Conservation (phyloP, 2,329 filamentous ascomycete species). For the Arthrocladium fulminans region DNA sequence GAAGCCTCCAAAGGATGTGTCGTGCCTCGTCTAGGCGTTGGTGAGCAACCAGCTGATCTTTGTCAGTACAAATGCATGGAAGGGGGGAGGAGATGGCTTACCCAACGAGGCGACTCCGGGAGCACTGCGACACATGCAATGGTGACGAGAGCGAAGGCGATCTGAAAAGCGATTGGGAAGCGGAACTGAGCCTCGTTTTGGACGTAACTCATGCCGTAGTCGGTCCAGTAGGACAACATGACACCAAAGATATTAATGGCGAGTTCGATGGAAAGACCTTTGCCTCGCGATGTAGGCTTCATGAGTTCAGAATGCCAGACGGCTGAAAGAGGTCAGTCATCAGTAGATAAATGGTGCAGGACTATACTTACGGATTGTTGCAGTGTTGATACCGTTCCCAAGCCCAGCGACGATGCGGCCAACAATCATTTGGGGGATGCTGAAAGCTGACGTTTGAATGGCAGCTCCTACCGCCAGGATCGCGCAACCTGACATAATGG, state of each 20-base stretch:
- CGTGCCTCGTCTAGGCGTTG: not conserved
- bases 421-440: slow-evolving; percentile 17
- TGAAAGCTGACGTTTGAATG: slow-evolving; percentile 27
- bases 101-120: slow-evolving; percentile 4
- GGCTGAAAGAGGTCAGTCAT: no score
- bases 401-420: slow-evolving; percentile 7
- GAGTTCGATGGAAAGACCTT: slow-evolving; percentile 46
- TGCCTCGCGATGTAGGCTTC: slow-evolving; percentile 35
- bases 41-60: not conserved
- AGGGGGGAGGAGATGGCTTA: not conserved
- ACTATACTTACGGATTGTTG: slow-evolving; percentile 12
- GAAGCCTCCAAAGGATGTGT: not conserved
- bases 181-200: slow-evolving; percentile 43
- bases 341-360: slow-evolving; percentile 11
- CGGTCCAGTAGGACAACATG: slow-evolving; percentile 34
- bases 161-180: slow-evolving; percentile 51
- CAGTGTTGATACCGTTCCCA: slow-evolving; percentile 13
- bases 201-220: slow-evolving; percentile 45
- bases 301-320: no score
- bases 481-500: slow-evolving; percentile 49
- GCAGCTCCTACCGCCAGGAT: slow-evolving; percentile 39
- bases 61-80: not conserved
- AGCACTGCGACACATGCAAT: slow-evolving; percentile 27
- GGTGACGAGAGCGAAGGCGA: slow-evolving; percentile 47
- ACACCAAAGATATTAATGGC: slow-evolving; percentile 44